Evolutionary conservation across 768 basidiomycete genomes (phyloP), one percentile per base, ranked within the genome.

Genomic region (Panellus pusillus): DNA sequence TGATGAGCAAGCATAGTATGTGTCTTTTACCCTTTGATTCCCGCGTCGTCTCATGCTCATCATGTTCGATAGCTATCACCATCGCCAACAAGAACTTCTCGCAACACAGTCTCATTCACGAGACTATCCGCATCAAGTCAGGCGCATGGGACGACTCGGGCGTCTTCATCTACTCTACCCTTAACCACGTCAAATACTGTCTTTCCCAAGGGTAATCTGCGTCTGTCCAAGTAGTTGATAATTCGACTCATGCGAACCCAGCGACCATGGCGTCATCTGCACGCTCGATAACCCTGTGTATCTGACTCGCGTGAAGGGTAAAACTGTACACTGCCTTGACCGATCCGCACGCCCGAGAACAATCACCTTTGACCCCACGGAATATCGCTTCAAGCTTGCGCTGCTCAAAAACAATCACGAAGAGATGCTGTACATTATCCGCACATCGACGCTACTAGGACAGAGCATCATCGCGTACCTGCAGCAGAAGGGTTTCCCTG

Each of bases 171-270:
- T 99, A 98, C 71, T 96, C 97, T 19, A 99, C 97, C 1, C 80
- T 99, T 41, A 99, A 99, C 68, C 97, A 99, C 70, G 90, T 99
- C 81, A 98, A 99, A 72, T 99, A 98, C 68, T 94, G 94, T 63
- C 79, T 99, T 29, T 84, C 92, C 7, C 89, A 97, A 72, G 97
- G 94, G 93, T 95, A 63, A 55, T 83, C 72, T 15, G 0, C 27
- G 1, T 38, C 44, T 55, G 35, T 40, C 29, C 45, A 39, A 38
- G 51, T n/a, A 17, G 43, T 35, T 8, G 15, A 46, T 60, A 52
- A 46, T 60, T 55, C 18, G 31, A 45, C 41, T 29, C 53, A 32
- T 39, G 40, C 47, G 12, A 13, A 42, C 39, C 14, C 63, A 95
- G 95, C 45, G 97, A 99, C 70, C 94, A 98, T 65, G 96, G 97